Conservation (phyloP, 768 basidiomycete species). For the Xerocomus spinulosus region DNA sequence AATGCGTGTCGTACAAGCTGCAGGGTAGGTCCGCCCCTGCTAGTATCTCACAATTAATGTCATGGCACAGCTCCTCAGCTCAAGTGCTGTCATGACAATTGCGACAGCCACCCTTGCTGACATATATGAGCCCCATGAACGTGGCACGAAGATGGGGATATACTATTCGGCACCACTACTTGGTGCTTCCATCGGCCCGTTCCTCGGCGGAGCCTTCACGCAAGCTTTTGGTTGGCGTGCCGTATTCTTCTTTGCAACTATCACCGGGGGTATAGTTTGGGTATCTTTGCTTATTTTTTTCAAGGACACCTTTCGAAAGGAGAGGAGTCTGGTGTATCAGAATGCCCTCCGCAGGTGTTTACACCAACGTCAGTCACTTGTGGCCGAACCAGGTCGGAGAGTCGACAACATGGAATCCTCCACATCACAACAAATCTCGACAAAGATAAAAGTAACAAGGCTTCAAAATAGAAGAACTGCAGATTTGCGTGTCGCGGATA, state of each 20-base stretch:
- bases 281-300: conserved; percentile 62
- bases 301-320: conserved; percentile 77
- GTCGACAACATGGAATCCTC: background rate
- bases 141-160: conserved; percentile 77
- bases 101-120: conserved; percentile 72
- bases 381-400: background rate
- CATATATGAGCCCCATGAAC: conserved; percentile 68
- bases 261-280: conserved; percentile 52
- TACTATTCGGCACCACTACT: conserved; percentile 79
- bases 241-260: conserved; percentile 79
- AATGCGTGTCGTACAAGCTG: conserved; percentile 62
- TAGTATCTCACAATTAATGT: background rate
- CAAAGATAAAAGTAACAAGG: background rate
- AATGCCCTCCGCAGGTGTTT: conserved; percentile 38
- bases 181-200: conserved; percentile 63
- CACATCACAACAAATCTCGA: background rate
- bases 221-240: conserved; percentile 73
- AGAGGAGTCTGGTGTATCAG: conserved; percentile 80
- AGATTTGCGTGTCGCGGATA: conserved; percentile 18
- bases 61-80: conserved; percentile 32
- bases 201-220: conserved; percentile 67
- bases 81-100: conserved; percentile 63
- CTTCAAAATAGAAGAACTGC: background rate
- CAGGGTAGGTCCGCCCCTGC: conserved; percentile 40
- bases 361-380: background rate